Base-by-base conservation (phyloP, 2,329 filamentous ascomycete genomes). In the Mycosphaerella arachidis region DNA sequence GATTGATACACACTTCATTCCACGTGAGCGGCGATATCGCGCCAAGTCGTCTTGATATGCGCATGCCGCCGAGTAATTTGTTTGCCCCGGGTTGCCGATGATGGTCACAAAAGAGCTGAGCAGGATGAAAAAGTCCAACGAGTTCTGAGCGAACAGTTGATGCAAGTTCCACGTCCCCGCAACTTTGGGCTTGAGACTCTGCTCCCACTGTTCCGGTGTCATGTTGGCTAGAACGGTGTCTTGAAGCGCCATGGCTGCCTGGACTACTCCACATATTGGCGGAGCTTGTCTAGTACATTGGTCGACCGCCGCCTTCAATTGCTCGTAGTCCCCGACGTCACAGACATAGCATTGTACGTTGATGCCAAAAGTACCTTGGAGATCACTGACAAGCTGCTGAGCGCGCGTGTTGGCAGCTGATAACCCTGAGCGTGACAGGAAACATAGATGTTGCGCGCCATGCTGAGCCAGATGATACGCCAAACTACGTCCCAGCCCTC, bases 51-150 rank as follows among this genome's bases (percentile, higher is more conserved):
- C 67, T 16, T 68, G 61, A 62, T 66, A 72, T 37, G 63, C 57
- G 50, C 69, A 85, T 1, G 81, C 82, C 0, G 82, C 81, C 1
- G 82, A 79, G 61, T 86, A 86, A 68, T 84, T 84, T 13, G 81
- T 78, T 62, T 86, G 84, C 0, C 82, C 81, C 6, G 79, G 77
- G 63, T 80, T 84, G 16, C 84, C 84, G 43, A 84, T 81, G 13
- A 85, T 72, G 35, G 82, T 82, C 0, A 81, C 77, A 1, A 82
- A 78, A 43, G 81, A 84, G 24, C 82, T 81, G 8, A 85, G 73
- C 37, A 84, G 78, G 46, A 84, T 65, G 66, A 84, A 82, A 67
- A 79, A 76, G 58, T 76, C 68, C 61, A 76, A 53, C 13, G 52
- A 27, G 7, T 62, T 51, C 4, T 58, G 48, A 5, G 40, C 37